A percentile compares a stretch with the other conserved stretches of the same genome.
Conservation (phyloP, 2,329 filamentous ascomycete genomes). For the Blumeriella jaapii region DNA sequence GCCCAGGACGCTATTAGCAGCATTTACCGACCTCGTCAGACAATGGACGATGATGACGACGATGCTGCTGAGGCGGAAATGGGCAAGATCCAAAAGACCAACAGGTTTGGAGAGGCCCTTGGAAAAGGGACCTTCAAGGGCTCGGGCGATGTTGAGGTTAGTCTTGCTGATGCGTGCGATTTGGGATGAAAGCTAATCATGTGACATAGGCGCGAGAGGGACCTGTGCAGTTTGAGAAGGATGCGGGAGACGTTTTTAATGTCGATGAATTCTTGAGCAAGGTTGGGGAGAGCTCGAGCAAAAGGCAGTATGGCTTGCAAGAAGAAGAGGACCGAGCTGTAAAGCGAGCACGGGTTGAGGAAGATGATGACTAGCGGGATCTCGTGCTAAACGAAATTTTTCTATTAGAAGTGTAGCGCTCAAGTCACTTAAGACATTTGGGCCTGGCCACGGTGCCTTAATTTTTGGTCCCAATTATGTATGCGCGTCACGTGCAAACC, state of each 20-base stretch:
- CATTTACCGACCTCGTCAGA: conserved; percentile 76
- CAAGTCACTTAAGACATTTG: no score
- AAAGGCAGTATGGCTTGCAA: conserved; percentile 68
- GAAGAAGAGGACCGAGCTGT: conserved; percentile 44
- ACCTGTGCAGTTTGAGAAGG: conserved; percentile 93
- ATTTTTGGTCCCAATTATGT: no score
- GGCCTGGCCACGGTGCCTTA: no score
- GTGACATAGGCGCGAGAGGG: conserved; percentile 59
- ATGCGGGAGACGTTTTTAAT: conserved; percentile 75
- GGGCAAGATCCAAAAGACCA: conserved; percentile 76
- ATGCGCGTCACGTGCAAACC: no score
- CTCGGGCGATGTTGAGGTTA: conserved; percentile 66
- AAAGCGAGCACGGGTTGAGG: conserved; percentile 71
- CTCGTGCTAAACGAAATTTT: not conserved
- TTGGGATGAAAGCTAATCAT: conserved; percentile 11
- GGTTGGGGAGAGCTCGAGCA: conserved; percentile 49
- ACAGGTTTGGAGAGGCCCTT: conserved; percentile 70
- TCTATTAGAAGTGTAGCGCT: not conserved
- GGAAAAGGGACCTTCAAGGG: conserved; percentile 89
- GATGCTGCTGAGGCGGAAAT: conserved; percentile 73
- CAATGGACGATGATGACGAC: conserved; percentile 63
- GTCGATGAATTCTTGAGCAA: conserved; percentile 90
- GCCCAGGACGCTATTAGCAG: conserved; percentile 89
- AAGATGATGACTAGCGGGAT: conserved; percentile 39
- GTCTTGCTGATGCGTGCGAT: conserved; percentile 21